Conservation (phyloP, 257 asterid genomes). For the Solanum pinnatisectum region DNA sequence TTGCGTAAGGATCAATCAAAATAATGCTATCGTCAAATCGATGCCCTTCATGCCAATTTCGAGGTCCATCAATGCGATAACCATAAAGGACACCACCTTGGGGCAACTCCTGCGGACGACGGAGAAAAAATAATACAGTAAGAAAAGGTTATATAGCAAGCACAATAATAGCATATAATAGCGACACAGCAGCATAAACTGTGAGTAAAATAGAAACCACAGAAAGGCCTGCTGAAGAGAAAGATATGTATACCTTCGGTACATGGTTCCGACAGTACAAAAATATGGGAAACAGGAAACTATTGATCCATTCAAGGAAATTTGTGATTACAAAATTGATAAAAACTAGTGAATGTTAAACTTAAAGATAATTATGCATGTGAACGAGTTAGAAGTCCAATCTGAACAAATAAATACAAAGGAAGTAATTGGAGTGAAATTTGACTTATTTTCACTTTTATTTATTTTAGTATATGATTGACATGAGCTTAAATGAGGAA, state of each 20-base stretch:
- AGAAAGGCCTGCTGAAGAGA: neutral
- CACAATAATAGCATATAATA: neutral
- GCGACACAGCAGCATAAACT: neutral
- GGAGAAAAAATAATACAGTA: neutral
- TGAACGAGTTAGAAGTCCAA: neutral
- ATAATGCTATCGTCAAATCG: conserved; percentile 59
- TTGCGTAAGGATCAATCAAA: conserved; percentile 88
- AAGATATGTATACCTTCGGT: neutral
- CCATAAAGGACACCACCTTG: conserved; percentile 62
- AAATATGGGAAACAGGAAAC: neutral
- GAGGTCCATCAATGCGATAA: conserved; percentile 78
- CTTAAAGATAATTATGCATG: neutral
- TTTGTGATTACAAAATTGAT: neutral
- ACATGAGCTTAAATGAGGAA: neutral
- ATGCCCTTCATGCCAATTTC: conserved; percentile 82
- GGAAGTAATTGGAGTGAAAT: neutral
- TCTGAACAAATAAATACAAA: neutral
- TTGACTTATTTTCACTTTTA: neutral
- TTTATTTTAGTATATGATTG: neutral
- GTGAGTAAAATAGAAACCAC: neutral
- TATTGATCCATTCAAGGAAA: neutral
- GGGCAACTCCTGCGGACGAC: conserved; percentile 57
- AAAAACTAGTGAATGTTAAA: neutral
- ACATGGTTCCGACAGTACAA: neutral
- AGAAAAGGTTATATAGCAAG: neutral